These are phyloP conservation scores for Nemophila menziesii DNA, from an alignment of 257 asterid genomes.

Conservation along the genomic window DNA sequence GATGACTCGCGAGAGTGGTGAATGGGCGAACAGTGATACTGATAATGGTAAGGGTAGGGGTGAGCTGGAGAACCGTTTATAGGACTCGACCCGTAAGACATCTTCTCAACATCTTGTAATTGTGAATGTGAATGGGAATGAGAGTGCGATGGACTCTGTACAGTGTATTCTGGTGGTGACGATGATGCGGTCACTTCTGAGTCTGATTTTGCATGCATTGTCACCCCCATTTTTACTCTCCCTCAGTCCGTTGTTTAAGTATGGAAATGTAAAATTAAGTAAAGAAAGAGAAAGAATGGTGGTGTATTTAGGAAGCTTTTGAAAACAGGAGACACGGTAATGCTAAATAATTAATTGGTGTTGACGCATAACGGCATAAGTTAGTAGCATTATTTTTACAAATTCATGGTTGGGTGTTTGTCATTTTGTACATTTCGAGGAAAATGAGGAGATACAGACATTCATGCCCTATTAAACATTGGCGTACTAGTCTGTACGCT, in stretches of 20 bases:
- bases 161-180: conserved; percentile 81
- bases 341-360: no score
- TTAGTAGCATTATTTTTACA: neutral
- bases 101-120: conserved; percentile 56
- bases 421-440: conserved; percentile 4
- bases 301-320: neutral
- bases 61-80: conserved; percentile 80
- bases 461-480: neutral
- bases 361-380: neutral
- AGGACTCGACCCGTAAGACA: conserved; percentile 80
- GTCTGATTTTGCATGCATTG: conserved; percentile 79
- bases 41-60: conserved; percentile 29
- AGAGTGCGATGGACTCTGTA: conserved; percentile 86
- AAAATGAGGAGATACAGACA: neutral
- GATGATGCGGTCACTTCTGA: conserved; percentile 78
- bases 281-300: neutral
- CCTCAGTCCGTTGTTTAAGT: neutral
- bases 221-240: conserved; percentile 24
- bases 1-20: conserved; percentile 95
- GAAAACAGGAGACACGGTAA: neutral
- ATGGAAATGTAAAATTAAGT: no score
- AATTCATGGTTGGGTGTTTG: neutral
- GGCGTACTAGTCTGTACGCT: conserved; percentile 7
- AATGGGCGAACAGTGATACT: conserved; percentile 79
- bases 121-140: no score